Evolutionary conservation across 805 yeast species (phyloP), one percentile per base, ranked within the genome.

Genomic region (Jamesozyma spencerorum): DNA sequence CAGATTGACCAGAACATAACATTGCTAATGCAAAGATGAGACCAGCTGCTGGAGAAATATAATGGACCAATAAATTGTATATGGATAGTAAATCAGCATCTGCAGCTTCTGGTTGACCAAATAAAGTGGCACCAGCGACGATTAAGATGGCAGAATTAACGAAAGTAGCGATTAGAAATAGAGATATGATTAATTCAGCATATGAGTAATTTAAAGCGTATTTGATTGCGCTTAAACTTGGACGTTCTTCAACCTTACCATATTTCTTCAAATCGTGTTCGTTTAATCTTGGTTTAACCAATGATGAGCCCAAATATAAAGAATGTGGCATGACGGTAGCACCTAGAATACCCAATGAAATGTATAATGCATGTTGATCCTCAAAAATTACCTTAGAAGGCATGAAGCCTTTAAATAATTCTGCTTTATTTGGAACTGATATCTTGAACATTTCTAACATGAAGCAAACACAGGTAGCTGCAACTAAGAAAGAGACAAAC

Each of bases 321-420:
- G 88, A 79, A 55, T 87, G 95, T 2, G 96, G 96, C 96, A 87
- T 87, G 18, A 87, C 95, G 0, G 95, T 87, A 10, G 96, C 95
- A 18, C 96, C 96, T 40, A 86, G 68, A 37, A 87, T 84, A 19
- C 94, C 95, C 49, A 88, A 68, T 18, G 90, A 76, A 17, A 85
- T 64, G 54, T 79, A 86, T 22, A 84, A 62, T 0, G 94, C 92
- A 54, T 72, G 78, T 53, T 72, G 75, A 47, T 77, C 82, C 50
- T 77, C 78, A 20, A 67, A 62, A 41, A 77, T 68, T 39, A 76
- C 70, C n/a, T 56, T 62, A 10, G 77, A 71, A 0, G 97, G 97
- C 15, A 85, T 53, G 50, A 81, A 84, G 0, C 95, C 95, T 48
- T 65, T 61, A 37, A 74, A 58, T 3, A 87, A 71, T 4, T 68